Evolutionary conservation across 768 basidiomycete genomes (phyloP).

Genomic region (Auriculariales sp.): DNA sequence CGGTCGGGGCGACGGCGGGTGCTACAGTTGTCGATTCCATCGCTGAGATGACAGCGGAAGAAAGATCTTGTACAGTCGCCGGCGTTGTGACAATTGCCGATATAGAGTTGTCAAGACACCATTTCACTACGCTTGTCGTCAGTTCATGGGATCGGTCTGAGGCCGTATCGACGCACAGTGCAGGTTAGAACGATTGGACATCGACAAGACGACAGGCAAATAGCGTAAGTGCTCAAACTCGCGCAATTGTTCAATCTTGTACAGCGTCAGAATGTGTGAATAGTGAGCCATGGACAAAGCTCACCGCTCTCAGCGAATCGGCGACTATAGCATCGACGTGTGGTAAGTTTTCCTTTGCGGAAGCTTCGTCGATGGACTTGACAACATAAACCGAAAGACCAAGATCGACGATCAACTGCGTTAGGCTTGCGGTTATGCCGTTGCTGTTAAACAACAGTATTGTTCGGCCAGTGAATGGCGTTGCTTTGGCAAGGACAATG

Average conservation of each 20-base stretch:
- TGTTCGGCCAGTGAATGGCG: conserved; percentile 72
- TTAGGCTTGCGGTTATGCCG: conserved; percentile 59
- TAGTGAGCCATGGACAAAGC: conserved; percentile 14
- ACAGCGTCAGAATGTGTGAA: not conserved
- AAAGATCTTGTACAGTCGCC: conserved; percentile 73
- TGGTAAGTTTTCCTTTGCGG: conserved; percentile 66
- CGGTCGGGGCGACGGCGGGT: conserved; percentile 72
- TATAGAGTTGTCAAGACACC: conserved; percentile 93
- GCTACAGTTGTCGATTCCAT: conserved; percentile 90
- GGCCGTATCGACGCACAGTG: conserved; percentile 4
- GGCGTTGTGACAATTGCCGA: conserved; percentile 90
- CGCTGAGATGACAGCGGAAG: conserved; percentile 83
- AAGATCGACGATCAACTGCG: conserved; percentile 61
- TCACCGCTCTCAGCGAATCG: conserved; percentile 71
- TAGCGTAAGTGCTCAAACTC: conserved; percentile 91
- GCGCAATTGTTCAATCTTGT: conserved; percentile 74
- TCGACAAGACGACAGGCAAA: conserved; percentile 86
- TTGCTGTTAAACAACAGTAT: conserved; percentile 89
- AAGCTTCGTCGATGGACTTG: conserved; percentile 65
- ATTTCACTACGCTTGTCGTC: conserved; percentile 51
- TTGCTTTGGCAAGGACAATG: conserved; percentile 60
- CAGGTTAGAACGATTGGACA: conserved; percentile 31
- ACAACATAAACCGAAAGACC: conserved; percentile 65
- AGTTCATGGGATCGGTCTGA: conserved; percentile 12
- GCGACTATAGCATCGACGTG: conserved; percentile 93